phyloP scores from a whole-genome alignment of 805 yeast genomes.

The Schizosaccharomyces lindneri region DNA sequence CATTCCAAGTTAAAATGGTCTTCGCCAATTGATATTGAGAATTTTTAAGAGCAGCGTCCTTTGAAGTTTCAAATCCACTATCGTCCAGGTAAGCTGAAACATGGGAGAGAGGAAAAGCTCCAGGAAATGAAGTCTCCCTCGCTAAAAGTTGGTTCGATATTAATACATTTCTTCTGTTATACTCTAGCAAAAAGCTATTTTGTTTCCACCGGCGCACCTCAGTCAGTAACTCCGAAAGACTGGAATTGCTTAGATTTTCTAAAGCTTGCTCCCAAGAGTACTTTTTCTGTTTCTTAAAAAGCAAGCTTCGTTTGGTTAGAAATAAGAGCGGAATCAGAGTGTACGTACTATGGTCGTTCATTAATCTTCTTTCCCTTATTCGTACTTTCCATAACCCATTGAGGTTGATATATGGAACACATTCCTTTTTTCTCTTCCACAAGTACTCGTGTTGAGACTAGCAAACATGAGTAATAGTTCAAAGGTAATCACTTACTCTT shows the following conservation, averaged over 20 bases:
- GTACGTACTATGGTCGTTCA: conserved; percentile 30
- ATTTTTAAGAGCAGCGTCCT: not conserved
- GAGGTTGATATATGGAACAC: conserved; percentile 36
- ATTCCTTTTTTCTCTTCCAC: conserved; percentile 16
- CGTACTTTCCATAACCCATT: conserved; percentile 53
- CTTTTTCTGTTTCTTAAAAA: not conserved
- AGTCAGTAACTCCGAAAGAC: not conserved
- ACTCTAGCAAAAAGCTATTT: not conserved
- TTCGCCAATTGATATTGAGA: not conserved
- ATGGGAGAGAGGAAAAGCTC: not conserved
- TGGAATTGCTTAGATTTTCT: not conserved
- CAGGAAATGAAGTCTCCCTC: not conserved
- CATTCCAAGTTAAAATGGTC: not conserved
- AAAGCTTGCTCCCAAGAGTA: not conserved
- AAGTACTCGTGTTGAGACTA: not conserved
- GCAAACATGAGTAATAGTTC: not conserved
- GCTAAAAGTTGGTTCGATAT: not conserved
- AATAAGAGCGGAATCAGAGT: conserved; percentile 5
- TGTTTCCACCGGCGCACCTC: not conserved
- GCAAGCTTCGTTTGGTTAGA: not conserved
- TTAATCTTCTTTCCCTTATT: conserved; percentile 18
- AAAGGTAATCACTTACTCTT: not conserved
- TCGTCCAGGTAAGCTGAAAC: not conserved
- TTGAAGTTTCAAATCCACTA: not conserved
- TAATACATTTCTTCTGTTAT: not conserved